These are phyloP conservation scores for Rhododendron henanense DNA, from an alignment of 148 eudicot species.

Conservation along the genomic window DNA sequence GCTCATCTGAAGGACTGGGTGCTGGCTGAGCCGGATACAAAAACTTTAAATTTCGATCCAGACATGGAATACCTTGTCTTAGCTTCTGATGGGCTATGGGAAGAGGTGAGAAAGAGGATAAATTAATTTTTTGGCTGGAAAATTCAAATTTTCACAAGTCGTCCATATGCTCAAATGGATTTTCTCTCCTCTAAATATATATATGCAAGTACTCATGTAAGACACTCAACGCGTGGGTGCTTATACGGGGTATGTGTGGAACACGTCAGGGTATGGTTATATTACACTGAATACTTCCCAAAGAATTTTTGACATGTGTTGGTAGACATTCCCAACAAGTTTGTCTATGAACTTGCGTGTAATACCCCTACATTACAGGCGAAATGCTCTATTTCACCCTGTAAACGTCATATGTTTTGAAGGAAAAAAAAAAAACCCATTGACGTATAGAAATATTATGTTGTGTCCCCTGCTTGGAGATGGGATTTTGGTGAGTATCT, in stretches of 20 bases:
- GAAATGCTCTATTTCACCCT: background rate
- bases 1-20: conserved; percentile 89
- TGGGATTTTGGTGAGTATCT: background rate
- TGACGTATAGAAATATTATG: background rate
- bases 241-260: background rate
- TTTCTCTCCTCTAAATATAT: background rate
- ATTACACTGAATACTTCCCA: background rate
- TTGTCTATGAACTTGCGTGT: background rate
- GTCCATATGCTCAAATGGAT: background rate
- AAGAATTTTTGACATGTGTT: background rate
- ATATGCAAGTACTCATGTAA: background rate
- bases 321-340: background rate
- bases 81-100: conserved; percentile 98
- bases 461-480: background rate
- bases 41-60: conserved; percentile 37
- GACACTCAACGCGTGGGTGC: background rate
- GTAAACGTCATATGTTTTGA: background rate
- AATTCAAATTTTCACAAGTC: background rate
- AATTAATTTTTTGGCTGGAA: background rate
- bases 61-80: conserved; percentile 76
- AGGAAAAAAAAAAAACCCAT: background rate
- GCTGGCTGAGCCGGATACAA: conserved; percentile 69
- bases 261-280: background rate
- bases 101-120: conserved; percentile 45
- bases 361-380: background rate